Evolutionary conservation across 768 basidiomycete genomes (phyloP), one percentile per base, ranked within the genome.

Genomic region (Tylopilus plumbeoviolaceoides): DNA sequence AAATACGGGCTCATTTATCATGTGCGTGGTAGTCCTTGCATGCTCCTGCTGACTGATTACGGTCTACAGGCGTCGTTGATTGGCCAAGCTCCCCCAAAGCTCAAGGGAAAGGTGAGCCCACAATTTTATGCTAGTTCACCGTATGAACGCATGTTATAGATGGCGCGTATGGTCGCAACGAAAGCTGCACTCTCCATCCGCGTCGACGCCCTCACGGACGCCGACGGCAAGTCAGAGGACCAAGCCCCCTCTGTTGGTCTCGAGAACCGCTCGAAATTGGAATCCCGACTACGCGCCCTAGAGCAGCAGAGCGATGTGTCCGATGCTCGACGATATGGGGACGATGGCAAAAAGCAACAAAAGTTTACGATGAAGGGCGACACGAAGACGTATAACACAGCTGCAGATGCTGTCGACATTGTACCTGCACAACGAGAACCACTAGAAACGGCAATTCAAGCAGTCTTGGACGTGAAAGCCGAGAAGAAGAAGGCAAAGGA

Each of bases 1-100:
- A 99, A 99, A 75, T 98, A 99, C 66, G 97, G 97, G 56, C 78
- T 98, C n/a, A 98, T 99, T 62, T 99, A 98, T 73, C 97, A 98
- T 75, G 91, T 89, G 69, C 35, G 82, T 74, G 12, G 20, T 18
- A n/a, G 31, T 20, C 11, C 52, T 47, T 53, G 27, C 2, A 48
- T 38, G 18, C 35, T 27, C 39, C 38, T 33, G 46, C 45, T 6
- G 44, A 46, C 53, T 48, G 27, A 58, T 25, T 46, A 48, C 12
- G 53, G 57, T 28, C 7, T 50, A 9, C 46, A 91, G 89, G 93
- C 95, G 36, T 97, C 94, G 1, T 79, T 99, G 50, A 89, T 98
- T 59, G 95, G 95, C 31, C 94, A 97, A 76, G 95, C 95, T 44
- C 92, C 95, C 39, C 92, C 92, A 54, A 98, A 98, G 74, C 81